These are phyloP conservation scores for Bipolaris sorokiniana DNA, from an alignment of 2,329 filamentous ascomycete species.

Conservation along the genomic window DNA sequence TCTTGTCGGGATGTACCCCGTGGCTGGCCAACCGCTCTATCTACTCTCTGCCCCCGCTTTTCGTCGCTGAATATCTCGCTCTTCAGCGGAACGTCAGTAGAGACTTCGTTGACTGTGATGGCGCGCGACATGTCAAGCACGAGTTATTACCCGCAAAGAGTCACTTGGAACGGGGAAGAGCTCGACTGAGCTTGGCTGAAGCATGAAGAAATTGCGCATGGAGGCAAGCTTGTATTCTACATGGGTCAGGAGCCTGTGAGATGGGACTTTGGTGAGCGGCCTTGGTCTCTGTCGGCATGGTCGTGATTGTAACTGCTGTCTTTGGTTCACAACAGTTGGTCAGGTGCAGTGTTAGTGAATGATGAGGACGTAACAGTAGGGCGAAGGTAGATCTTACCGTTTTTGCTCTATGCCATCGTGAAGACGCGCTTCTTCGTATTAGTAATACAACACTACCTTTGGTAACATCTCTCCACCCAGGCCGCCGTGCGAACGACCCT, in stretches of 20 bases:
- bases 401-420: no score
- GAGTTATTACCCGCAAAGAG: constrained; percentile 10
- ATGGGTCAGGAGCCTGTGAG: constrained; percentile 7
- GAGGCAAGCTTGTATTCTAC: constrained; percentile 12
- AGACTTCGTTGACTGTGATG: constrained; percentile 7
- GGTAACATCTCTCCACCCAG: no score
- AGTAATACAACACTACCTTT: no score
- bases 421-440: no score
- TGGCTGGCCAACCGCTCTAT: not conserved
- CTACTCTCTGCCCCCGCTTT: constrained; percentile 40
- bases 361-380: no score
- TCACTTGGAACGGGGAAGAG: constrained; percentile 7
- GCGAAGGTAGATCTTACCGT: no score
- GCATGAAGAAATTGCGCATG: constrained; percentile 7
- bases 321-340: no score
- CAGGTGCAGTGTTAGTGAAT: no score
- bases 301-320: not conserved
- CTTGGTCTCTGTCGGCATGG: constrained; percentile 10
- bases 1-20: constrained; percentile 44
- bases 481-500: no score
- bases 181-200: constrained; percentile 10
- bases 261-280: constrained; percentile 12
- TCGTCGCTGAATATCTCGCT: constrained; percentile 7
- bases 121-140: constrained; percentile 10
- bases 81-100: constrained; percentile 8